These are phyloP conservation scores for Didymella glomerata DNA, from an alignment of 2,329 filamentous ascomycete species.

Conservation along the genomic window DNA sequence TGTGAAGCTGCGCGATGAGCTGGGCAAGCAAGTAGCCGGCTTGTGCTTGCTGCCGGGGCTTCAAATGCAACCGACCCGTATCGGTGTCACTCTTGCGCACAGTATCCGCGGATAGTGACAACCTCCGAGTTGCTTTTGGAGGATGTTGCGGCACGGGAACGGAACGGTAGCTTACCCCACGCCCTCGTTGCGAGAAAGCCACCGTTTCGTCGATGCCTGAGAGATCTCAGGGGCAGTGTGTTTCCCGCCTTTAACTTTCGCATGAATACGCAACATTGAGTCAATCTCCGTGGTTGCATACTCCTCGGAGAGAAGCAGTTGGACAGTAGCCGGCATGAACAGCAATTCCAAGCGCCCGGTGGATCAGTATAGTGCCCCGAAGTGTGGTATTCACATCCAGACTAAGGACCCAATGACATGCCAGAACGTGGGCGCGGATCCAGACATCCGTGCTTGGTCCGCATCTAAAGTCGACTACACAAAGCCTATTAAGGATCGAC, in stretches of 20 bases:
- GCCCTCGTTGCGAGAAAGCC: conserved; percentile 8
- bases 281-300: conserved; percentile 27
- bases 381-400: conserved; percentile 8
- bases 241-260: conserved; percentile 10
- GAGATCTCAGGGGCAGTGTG: conserved; percentile 7
- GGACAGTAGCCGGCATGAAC: conserved; percentile 5
- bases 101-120: neutral
- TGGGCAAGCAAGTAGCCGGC: neutral
- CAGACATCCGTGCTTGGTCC: conserved; percentile 6
- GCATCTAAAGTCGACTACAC: conserved; percentile 8
- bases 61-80: neutral
- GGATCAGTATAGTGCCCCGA: conserved; percentile 4
- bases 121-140: neutral
- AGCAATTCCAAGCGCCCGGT: conserved; percentile 13
- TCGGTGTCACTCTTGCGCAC: neutral
- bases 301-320: neutral
- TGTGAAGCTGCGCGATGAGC: neutral
- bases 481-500: conserved; percentile 18
- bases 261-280: conserved; percentile 7
- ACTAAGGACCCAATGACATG: conserved; percentile 16
- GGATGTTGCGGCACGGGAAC: conserved; percentile 15
- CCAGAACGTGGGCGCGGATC: conserved; percentile 10
- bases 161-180: conserved; percentile 19
- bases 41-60: neutral
- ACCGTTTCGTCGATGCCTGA: conserved; percentile 12